A percentile compares a stretch with the other conserved stretches of the same genome.
Evolutionary conservation across 306 rosid species (phyloP).

Genomic region (Alnus glutinosa): DNA sequence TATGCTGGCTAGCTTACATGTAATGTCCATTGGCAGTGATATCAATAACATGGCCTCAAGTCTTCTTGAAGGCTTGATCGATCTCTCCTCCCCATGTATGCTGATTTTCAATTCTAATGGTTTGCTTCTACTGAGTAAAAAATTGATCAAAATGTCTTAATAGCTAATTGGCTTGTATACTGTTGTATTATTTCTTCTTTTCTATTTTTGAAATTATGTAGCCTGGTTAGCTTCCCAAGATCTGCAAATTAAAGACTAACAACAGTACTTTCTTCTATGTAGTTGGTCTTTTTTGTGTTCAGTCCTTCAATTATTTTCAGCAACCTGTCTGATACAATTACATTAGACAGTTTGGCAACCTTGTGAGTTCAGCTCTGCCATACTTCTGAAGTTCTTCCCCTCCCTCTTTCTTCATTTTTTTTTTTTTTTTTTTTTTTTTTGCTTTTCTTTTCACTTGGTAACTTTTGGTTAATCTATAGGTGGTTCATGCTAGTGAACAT

Average conservation of each 20-base stretch:
- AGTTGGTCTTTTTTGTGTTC: slow-evolving; percentile 10
- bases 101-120: no score
- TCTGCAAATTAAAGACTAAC: background rate
- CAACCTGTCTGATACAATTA: slow-evolving; percentile 7
- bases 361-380: slow-evolving; percentile 4
- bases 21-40: no score
- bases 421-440: background rate
- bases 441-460: background rate
- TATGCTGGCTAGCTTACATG: no score
- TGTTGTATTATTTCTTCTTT: background rate
- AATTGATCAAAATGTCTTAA: no score
- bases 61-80: no score
- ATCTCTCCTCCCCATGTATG: no score
- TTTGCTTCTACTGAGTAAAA: no score
- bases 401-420: no score
- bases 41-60: no score
- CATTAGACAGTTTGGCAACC: background rate
- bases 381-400: background rate
- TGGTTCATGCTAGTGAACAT: slow-evolving; percentile 56
- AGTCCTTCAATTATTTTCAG: background rate
- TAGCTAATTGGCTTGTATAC: no score
- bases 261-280: background rate
- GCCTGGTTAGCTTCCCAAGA: no score
- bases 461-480: slow-evolving; percentile 26
- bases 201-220: background rate